Evolutionary conservation across 805 yeast species (phyloP).

Genomic region (Teunomyces cretensis): DNA sequence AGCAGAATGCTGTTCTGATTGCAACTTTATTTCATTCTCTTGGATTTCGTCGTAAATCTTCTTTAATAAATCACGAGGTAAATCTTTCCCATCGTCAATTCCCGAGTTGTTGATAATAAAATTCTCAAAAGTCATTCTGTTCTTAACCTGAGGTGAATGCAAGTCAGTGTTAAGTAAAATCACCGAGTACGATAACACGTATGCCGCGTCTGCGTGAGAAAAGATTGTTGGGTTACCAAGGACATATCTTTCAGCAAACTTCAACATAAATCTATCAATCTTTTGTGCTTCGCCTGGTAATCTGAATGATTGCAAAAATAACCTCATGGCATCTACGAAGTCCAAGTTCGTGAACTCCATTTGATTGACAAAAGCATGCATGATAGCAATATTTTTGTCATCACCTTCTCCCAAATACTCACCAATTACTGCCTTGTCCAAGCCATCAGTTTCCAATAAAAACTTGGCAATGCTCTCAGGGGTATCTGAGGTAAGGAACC

Average conservation of each 20-base stretch:
- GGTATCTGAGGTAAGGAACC: conserved; percentile 59
- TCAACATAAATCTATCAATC: conserved; percentile 93
- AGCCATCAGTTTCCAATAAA: conserved; percentile 65
- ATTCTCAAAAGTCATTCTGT: conserved; percentile 84
- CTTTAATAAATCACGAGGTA: conserved; percentile 71
- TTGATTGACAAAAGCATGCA: conserved; percentile 91
- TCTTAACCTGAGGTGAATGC: conserved; percentile 83
- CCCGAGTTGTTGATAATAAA: conserved; percentile 87
- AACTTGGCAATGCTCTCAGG: conserved; percentile 76
- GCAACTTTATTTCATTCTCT: conserved; percentile 80
- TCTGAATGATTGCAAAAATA: conserved; percentile 82
- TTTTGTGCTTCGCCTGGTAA: conserved; percentile 98
- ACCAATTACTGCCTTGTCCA: conserved; percentile 84
- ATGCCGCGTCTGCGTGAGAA: conserved; percentile 91
- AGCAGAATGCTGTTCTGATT: conserved; percentile 93
- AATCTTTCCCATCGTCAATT: conserved; percentile 84
- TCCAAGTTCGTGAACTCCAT: conserved; percentile 70
- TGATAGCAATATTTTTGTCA: conserved; percentile 69
- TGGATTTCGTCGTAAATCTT: conserved; percentile 77
- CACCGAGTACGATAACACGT: conserved; percentile 87
- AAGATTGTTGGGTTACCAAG: conserved; percentile 87
- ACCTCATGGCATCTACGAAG: conserved; percentile 85
- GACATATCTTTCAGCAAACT: conserved; percentile 90
- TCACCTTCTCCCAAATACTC: conserved; percentile 91
- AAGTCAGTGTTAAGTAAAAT: conserved; percentile 93